These are phyloP conservation scores for Ganoderma lucidum DNA, from an alignment of 1,284 basidiomycete species.

Conservation along the genomic window DNA sequence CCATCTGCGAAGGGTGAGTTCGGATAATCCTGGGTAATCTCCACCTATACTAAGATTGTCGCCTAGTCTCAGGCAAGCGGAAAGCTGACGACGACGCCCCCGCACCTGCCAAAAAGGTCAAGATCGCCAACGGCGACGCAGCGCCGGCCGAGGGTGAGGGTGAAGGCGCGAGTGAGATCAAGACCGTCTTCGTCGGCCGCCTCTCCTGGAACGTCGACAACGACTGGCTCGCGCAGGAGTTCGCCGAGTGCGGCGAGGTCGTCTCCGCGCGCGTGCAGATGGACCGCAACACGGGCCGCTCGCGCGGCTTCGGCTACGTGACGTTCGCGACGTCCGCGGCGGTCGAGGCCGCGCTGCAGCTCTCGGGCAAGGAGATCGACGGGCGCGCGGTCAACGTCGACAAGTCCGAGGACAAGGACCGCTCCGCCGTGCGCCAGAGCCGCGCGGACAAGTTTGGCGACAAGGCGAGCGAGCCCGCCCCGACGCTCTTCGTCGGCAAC, in stretches of 20 bases:
- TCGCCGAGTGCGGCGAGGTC: constrained; percentile 90
- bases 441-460: constrained; percentile 85
- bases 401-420: constrained; percentile 72
- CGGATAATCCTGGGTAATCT: neutral
- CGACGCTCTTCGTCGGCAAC: constrained; percentile 92
- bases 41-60: constrained; percentile 12
- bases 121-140: constrained; percentile 67
- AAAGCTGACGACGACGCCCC: constrained; percentile 79
- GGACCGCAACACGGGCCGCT: constrained; percentile 89
- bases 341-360: constrained; percentile 79
- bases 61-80: constrained; percentile 69
- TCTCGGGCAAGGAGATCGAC: constrained; percentile 90
- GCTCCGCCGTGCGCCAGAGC: constrained; percentile 63
- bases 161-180: constrained; percentile 54
- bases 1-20: constrained; percentile 52
- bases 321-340: constrained; percentile 85
- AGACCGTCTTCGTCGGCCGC: constrained; percentile 91
- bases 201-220: constrained; percentile 99
- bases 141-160: constrained; percentile 46
- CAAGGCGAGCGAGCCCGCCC: constrained; percentile 72
- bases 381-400: constrained; percentile 92
- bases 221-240: constrained; percentile 94
- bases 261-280: constrained; percentile 89
- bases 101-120: constrained; percentile 84
- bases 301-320: constrained; percentile 95